Evolutionary conservation across 2,329 filamentous ascomycete genomes (phyloP).

Genomic region (Reticulascus tulasneorum): DNA sequence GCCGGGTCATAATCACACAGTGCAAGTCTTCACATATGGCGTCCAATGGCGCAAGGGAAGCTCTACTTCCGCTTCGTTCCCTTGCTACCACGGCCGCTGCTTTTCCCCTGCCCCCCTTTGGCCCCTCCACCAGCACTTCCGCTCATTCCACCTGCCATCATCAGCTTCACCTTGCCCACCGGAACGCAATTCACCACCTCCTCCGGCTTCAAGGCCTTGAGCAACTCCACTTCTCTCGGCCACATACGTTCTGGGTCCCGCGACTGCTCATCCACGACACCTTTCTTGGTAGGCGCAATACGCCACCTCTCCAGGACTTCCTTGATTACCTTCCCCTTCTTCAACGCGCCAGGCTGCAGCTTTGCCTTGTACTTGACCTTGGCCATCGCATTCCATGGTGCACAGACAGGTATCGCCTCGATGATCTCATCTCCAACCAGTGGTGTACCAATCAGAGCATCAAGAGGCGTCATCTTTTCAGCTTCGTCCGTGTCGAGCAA

Average conservation of each 20-base stretch:
- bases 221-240: constrained; percentile 79
- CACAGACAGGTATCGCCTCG: constrained; percentile 60
- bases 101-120: constrained; percentile 26
- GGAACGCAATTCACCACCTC: constrained; percentile 79
- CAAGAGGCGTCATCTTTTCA: constrained; percentile 53
- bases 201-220: constrained; percentile 75
- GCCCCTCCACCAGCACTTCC: constrained; percentile 37
- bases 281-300: constrained; percentile 54
- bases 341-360: constrained; percentile 81
- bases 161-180: constrained; percentile 74
- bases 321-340: constrained; percentile 92
- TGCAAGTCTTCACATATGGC: background rate
- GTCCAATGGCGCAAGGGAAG: background rate
- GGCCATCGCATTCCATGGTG: constrained; percentile 58
- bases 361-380: constrained; percentile 93
- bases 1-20: background rate
- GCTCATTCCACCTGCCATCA: constrained; percentile 60
- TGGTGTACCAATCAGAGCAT: constrained; percentile 73
- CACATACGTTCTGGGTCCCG: constrained; percentile 72
- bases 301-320: constrained; percentile 86
- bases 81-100: constrained; percentile 31
- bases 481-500: constrained; percentile 57
- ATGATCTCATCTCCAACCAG: constrained; percentile 79
- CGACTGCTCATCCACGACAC: constrained; percentile 56
- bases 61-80: constrained; percentile 38